Base-by-base conservation (phyloP, 352 stramenopile genomes). In the Phytophthora rubi region DNA sequence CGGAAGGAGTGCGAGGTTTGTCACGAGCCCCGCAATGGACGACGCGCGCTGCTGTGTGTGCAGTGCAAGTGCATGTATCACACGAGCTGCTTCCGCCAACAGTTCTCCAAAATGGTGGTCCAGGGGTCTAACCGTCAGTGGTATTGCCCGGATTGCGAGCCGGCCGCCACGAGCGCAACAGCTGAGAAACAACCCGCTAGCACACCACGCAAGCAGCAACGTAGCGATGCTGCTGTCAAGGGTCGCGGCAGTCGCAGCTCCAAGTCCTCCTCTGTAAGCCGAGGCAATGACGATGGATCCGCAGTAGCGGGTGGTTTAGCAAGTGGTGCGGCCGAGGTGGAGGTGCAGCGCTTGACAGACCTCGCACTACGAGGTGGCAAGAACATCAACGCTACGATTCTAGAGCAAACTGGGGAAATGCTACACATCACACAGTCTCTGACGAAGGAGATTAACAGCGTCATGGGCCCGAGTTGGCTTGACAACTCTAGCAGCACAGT, bases 11-110 rank as follows among this genome's bases (percentile, higher is more conserved):
- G 86, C 48, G 76, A 92, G 45, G 81, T 88, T 53, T 94, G 86
- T 53, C 78, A 89, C 48, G 85, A 94, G 63, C 83, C 80, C 35
- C 85, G 86, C 33, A 92, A 93, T 61, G 86, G 85, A 37, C 80
- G 86, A 12, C 85, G 85, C n/a, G 88, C 86, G 26, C 77, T 96
- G 69, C 71, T 96, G 39, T 96, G 88, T 58, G 71, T 79, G 33
- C 81, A 80, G 60, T 96, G 88, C 74, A 92, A 93, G 75, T 81
- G 80, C 61, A 94, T 94, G 83, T 96, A 92, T 53, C 88, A 96
- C 77, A 80, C 80, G 35, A 94, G 84, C 61, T 96, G 88, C 80
- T 94, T 90, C 67, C 86, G 88, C 35, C 88, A 93, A 62, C 83
- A 92, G 68, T 92, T 87, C 61, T 66, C 76, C 30, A 94, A 94